A percentile compares a stretch with the other conserved stretches of the same genome.
phyloP scores from a whole-genome alignment of 2,329 filamentous ascomycete species.

The Phaeosphaeriaceae sp. region DNA sequence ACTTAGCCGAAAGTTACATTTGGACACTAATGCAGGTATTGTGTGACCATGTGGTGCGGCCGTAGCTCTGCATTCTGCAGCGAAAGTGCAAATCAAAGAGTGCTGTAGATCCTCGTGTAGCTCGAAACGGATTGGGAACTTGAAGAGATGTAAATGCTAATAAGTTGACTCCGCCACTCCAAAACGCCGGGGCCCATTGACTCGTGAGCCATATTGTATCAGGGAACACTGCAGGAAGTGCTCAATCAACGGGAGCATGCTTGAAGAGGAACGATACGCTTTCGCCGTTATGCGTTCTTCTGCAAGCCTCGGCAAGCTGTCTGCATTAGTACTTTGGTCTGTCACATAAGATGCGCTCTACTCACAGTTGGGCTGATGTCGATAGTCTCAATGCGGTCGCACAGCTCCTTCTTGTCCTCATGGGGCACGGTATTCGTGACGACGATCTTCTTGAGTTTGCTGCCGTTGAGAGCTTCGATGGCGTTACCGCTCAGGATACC shows the following conservation, averaged over 20 bases:
- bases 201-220: conserved; percentile 1
- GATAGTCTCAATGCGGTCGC: conserved; percentile 84
- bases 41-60: conserved; percentile 19
- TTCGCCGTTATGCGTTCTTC: conserved; percentile 75
- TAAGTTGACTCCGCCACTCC: conserved; percentile 15
- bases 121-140: background rate
- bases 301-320: conserved; percentile 71
- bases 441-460: conserved; percentile 77
- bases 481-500: conserved; percentile 89
- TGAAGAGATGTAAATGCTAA: conserved; percentile 8
- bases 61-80: background rate
- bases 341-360: conserved; percentile 10
- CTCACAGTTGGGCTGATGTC: conserved; percentile 82
- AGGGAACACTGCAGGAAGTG: background rate
- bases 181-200: conserved; percentile 23
- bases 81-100: background rate
- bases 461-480: conserved; percentile 83
- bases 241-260: conserved; percentile 63
- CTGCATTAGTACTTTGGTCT: conserved; percentile 17
- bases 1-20: conserved; percentile 16
- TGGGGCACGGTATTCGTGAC: conserved; percentile 90
- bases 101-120: background rate
- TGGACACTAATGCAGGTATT: conserved; percentile 20
- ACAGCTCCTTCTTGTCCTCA: conserved; percentile 78
- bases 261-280: conserved; percentile 74